These are phyloP conservation scores for Penicillium coffeae DNA, from an alignment of 495 filamentous ascomycete species.

Conservation along the genomic window DNA sequence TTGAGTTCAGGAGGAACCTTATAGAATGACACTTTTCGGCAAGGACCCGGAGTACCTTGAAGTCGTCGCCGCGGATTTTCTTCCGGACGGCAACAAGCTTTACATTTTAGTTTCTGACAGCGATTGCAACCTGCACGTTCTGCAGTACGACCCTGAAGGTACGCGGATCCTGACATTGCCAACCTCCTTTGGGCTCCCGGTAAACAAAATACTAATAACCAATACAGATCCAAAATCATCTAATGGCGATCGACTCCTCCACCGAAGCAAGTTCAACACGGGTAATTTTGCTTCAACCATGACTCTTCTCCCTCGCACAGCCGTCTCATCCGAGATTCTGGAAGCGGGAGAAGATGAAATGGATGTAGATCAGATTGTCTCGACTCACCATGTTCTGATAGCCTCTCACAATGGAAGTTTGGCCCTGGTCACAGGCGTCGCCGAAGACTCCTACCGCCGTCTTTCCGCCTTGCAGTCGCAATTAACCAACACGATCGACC, in stretches of 20 bases:
- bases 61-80: constrained; percentile 78
- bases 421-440: constrained; percentile 69
- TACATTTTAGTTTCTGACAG: constrained; percentile 80
- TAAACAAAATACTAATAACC: background rate
- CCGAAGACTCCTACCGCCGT: constrained; percentile 77
- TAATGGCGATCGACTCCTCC: constrained; percentile 80
- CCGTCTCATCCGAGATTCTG: constrained; percentile 40
- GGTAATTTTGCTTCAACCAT: constrained; percentile 71
- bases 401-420: constrained; percentile 70
- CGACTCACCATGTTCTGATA: constrained; percentile 59
- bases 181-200: background rate
- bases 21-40: constrained; percentile 90
- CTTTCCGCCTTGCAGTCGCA: constrained; percentile 79
- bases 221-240: constrained; percentile 83
- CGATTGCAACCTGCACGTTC: constrained; percentile 77
- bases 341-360: constrained; percentile 36
- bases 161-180: constrained; percentile 13
- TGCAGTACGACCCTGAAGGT: constrained; percentile 94
- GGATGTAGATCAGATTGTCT: constrained; percentile 28
- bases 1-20: constrained; percentile 87
- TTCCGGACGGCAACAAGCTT: constrained; percentile 79
- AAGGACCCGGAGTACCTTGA: constrained; percentile 75
- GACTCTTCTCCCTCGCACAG: constrained; percentile 67
- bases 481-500: constrained; percentile 69
- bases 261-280: constrained; percentile 80